Evolutionary conservation across 352 stramenopile genomes (phyloP), one percentile per base, ranked within the genome.

Genomic region (Globisporangium takayamanum): DNA sequence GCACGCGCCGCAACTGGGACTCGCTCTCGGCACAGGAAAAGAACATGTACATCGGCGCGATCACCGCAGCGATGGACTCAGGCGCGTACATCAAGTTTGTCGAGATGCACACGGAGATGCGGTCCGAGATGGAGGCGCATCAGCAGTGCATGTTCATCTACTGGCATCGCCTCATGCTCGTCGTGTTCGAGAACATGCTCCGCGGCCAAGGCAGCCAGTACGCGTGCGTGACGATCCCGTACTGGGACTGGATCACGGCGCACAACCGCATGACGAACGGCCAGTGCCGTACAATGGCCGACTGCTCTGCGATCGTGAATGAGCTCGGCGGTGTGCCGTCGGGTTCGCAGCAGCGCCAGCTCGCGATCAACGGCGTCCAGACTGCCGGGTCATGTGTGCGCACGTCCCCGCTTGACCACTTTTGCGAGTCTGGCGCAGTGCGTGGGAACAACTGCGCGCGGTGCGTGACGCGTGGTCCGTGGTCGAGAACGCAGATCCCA

Each of bases 181-280:
- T 90, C 15, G 80, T 67, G 2, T 90, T 81, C 47, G 80, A 89
- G 51, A 89, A 89, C 62, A 89, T 89, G 80, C 68, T 89, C 5
- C 75, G 80, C 3, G 78, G 69, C 30, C 59, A 84, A 2, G 66
- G 48, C 1, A 2, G 57, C 0, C 44, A 69, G 50, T 89, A 69
- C 55, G 58, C 57, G 25, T 90, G 80, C 42, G n/a, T 90, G 1
- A 88, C 80, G 8, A 25, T 90, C 5, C 80, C 80, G 18, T 78
- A 77, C 48, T 88, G 72, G 78, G 78, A 90, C 58, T 56, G 84
- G 20, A 60, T 88, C 28, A 47, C 69, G 6, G 50, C 67, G 4
- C 64, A 64, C 5, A 66, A 69, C 10, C 64, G 57, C 4, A 18
- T n/a, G 10, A 50, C 66, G 5, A 57, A 55, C 30, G 56, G 55